Evolutionary conservation across 2,329 filamentous ascomycete genomes (phyloP).

Genomic region (Clarireedia sp.): DNA sequence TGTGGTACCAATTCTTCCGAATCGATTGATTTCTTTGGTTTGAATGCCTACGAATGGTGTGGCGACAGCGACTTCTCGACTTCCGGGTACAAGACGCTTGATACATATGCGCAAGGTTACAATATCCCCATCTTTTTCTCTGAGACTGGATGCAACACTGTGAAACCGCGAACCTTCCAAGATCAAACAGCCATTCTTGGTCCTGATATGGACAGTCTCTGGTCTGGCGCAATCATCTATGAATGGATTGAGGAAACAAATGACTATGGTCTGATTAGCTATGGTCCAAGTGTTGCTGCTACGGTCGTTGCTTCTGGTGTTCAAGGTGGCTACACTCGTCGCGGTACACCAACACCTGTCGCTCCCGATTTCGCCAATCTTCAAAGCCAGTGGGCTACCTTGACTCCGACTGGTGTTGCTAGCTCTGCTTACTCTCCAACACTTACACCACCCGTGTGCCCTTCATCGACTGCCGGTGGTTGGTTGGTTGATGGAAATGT

Average conservation of each 20-base stretch:
- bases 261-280: slow-evolving; percentile 72
- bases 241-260: slow-evolving; percentile 86
- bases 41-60: slow-evolving; percentile 84
- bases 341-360: slow-evolving; percentile 66
- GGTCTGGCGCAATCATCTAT: slow-evolving; percentile 76
- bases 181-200: slow-evolving; percentile 76
- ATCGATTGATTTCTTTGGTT: slow-evolving; percentile 71
- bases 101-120: slow-evolving; percentile 59
- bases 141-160: slow-evolving; percentile 74
- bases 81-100: slow-evolving; percentile 63
- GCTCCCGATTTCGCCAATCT: slow-evolving; percentile 73
- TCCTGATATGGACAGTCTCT: slow-evolving; percentile 58
- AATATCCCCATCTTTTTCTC: slow-evolving; percentile 85
- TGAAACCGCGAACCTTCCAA: slow-evolving; percentile 52
- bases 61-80: slow-evolving; percentile 44
- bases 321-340: slow-evolving; percentile 59
- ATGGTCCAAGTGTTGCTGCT: slow-evolving; percentile 52
- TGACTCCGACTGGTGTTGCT: slow-evolving; percentile 61
- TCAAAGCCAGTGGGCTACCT: slow-evolving; percentile 64
- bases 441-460: slow-evolving; percentile 60
- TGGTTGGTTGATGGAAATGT: slow-evolving; percentile 70
- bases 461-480: slow-evolving; percentile 55
- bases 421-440: slow-evolving; percentile 57
- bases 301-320: slow-evolving; percentile 46
- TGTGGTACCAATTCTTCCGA: slow-evolving; percentile 65